phyloP scores from a whole-genome alignment of 805 yeast species.

The Yueomyces sp. region DNA sequence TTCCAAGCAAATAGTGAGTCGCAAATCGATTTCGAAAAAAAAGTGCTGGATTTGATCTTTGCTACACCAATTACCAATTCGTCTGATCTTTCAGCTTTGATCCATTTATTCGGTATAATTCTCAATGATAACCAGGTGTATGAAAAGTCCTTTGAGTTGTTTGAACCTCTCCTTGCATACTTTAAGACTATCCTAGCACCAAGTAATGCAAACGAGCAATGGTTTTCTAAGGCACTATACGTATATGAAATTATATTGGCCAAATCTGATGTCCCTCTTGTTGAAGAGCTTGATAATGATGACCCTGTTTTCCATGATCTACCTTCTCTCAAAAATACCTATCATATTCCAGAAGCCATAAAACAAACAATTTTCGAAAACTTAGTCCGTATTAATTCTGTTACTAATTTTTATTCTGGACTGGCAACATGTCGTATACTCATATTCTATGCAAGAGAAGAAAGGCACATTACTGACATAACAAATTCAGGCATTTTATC shows the following conservation, averaged over 20 bases:
- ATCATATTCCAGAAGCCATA: constrained; percentile 10
- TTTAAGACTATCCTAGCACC: constrained; percentile 26
- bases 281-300: constrained; percentile 21
- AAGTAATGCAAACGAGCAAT: constrained; percentile 30
- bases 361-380: constrained; percentile 28
- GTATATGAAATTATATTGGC: constrained; percentile 44
- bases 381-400: constrained; percentile 28
- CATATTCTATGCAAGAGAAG: constrained; percentile 38
- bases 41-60: constrained; percentile 26
- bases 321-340: constrained; percentile 11
- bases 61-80: constrained; percentile 23
- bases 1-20: constrained; percentile 22
- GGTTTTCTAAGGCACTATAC: constrained; percentile 46
- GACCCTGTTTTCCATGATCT: constrained; percentile 7
- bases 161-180: constrained; percentile 26
- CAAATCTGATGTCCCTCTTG: constrained; percentile 35
- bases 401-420: constrained; percentile 35
- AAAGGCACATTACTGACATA: constrained; percentile 28
- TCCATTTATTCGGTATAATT: constrained; percentile 31
- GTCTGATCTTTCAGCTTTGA: constrained; percentile 26
- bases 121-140: constrained; percentile 28
- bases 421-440: constrained; percentile 41
- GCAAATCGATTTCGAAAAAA: constrained; percentile 24
- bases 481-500: constrained; percentile 34
- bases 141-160: constrained; percentile 21